Percentiles rank a stretch among this genome's conserved stretches.
phyloP scores from a whole-genome alignment of 2,329 filamentous ascomycete genomes.

The Monosporascus cannonballus region DNA sequence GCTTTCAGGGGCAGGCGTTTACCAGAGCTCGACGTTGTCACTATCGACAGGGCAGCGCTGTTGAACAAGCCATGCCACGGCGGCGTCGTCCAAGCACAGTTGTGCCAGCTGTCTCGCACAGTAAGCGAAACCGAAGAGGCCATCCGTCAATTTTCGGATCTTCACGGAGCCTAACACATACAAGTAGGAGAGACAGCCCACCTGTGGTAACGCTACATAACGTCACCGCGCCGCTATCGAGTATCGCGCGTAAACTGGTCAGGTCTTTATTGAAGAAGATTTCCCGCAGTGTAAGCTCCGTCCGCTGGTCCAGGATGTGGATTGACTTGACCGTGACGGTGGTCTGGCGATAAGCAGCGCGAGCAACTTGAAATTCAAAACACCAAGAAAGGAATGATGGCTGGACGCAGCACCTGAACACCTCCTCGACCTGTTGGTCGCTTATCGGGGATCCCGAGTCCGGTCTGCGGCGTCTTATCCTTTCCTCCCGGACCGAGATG shows the following conservation, averaged over 20 bases:
- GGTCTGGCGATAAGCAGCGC: neutral
- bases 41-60: neutral
- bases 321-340: neutral
- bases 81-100: neutral
- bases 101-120: neutral
- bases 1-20: neutral
- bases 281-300: neutral
- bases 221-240: neutral
- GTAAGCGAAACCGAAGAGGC: neutral
- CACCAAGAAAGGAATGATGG: neutral
- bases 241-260: neutral
- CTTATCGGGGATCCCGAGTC: neutral
- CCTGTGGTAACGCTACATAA: neutral
- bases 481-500: neutral
- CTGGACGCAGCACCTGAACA: neutral
- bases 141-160: neutral
- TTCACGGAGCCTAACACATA: neutral
- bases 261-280: neutral
- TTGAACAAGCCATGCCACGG: neutral
- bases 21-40: neutral
- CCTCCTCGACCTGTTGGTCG: neutral
- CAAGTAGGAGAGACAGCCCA: neutral
- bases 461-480: neutral
- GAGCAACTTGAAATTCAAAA: neutral
- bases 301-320: neutral